Evolutionary conservation across 176 grass and related monocot genomes (phyloP).

Genomic region (Juncus effusus): DNA sequence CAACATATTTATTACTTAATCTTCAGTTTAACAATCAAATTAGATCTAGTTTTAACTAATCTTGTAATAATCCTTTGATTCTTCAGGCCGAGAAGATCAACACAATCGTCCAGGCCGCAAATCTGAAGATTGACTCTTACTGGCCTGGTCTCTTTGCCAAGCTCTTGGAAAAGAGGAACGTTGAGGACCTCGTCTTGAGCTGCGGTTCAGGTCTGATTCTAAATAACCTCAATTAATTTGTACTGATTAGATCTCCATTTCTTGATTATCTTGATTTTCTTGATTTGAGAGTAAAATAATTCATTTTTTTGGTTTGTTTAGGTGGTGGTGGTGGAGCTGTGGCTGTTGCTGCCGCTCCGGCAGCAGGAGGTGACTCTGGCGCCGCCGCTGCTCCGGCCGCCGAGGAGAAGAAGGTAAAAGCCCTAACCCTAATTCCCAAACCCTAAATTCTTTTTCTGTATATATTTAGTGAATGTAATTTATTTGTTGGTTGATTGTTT

Average conservation of each 20-base stretch:
- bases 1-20: not conserved
- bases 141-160: slow-evolving; percentile 81
- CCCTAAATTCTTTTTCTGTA: too few relatives aligned
- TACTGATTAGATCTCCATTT: too few relatives aligned
- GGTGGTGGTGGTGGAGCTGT: slow-evolving; percentile 60
- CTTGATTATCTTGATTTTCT: not conserved
- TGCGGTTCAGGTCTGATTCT: slow-evolving; percentile 66
- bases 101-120: slow-evolving; percentile 53
- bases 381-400: slow-evolving; percentile 41
- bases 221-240: not conserved
- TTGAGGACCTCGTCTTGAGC: slow-evolving; percentile 76
- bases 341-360: slow-evolving; percentile 42
- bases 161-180: slow-evolving; percentile 61
- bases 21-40: too few relatives aligned
- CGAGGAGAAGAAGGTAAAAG: slow-evolving; percentile 62
- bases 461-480: too few relatives aligned
- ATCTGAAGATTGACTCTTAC: slow-evolving; percentile 70
- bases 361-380: slow-evolving; percentile 36
- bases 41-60: too few relatives aligned
- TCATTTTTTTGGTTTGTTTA: slow-evolving; percentile 3
- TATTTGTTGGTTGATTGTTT: not conserved
- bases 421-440: too few relatives aligned
- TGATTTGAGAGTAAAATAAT: not conserved
- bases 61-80: not conserved
- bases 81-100: slow-evolving; percentile 63